Evolutionary conservation across 2,329 filamentous ascomycete genomes (phyloP), one percentile per base, ranked within the genome.

Genomic region (Colletotrichum cereale): DNA sequence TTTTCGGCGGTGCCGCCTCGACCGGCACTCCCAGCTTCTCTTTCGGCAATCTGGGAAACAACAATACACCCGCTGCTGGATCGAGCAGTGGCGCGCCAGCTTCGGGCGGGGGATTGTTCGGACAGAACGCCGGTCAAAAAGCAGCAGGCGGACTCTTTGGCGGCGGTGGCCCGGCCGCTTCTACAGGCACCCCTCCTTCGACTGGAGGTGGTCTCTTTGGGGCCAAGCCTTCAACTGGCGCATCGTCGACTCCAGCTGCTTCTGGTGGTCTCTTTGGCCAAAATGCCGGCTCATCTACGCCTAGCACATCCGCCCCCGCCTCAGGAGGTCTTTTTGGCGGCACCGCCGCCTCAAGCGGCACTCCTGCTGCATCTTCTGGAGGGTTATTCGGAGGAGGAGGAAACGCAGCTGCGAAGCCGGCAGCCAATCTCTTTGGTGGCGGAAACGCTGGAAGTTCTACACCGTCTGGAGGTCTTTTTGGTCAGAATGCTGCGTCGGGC

Each of bases 1-100:
- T 86, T 11, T 87, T 87, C 75, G 84, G 84, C 55, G 53, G 57
- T 31, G 68, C 63, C 42, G 73, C 73, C 67, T 77, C 75, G 40
- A 65, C 68, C 40, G 76, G 78, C 50, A 74, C 80, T 31, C 75
- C 84, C 31, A 71, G 74, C 11, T 86, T 87, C 76, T 81, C 82
- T 12, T 88, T 88, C 72, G 82, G 81, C 44, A 76, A 74, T 26
- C 38, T 76, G 31, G 76, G 75, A 50, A 73, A 74, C 24, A 57
- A 36, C 34, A 57, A 50, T 24, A 57, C 67, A 34, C 36, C 68
- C 53, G 69, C 76, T n/a, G 72, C 76, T 52, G 75, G 72, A 47
- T 78, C 75, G 57, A 76, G 61, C 67, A 73, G 78, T 34, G 58
- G 74, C 24, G 77, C 80, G 16, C 74, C 81, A 12, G 66, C 80